Percentiles rank a stretch among this genome's conserved stretches.
phyloP scores from a whole-genome alignment of 2,329 filamentous ascomycete species.

The Paramyrothecium roridum region DNA sequence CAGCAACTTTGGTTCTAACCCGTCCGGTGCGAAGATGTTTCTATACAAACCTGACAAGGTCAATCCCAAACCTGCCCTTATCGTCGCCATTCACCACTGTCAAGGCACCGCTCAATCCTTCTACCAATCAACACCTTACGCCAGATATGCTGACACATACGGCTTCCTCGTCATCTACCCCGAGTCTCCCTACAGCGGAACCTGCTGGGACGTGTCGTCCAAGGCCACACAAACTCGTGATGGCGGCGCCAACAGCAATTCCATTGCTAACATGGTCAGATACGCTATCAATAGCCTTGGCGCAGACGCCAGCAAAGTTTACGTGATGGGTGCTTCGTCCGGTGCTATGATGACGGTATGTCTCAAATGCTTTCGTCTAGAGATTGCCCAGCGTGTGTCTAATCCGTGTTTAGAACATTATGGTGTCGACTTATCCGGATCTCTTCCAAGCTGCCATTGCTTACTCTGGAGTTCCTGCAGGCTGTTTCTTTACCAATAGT shows the following conservation, averaged over 20 bases:
- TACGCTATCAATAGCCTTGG: slow-evolving; percentile 44
- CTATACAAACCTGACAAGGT: slow-evolving; percentile 33
- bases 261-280: slow-evolving; percentile 52
- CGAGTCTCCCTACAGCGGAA: slow-evolving; percentile 31
- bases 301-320: slow-evolving; percentile 43
- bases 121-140: slow-evolving; percentile 48
- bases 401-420: slow-evolving; percentile 28
- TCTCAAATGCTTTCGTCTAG: not conserved
- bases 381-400: too few relatives aligned
- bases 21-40: slow-evolving; percentile 13
- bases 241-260: slow-evolving; percentile 47
- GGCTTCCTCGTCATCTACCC: slow-evolving; percentile 54
- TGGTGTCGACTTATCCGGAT: slow-evolving; percentile 53
- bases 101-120: slow-evolving; percentile 49
- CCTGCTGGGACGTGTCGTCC: slow-evolving; percentile 60
- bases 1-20: slow-evolving; percentile 12
- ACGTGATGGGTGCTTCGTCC: slow-evolving; percentile 35
- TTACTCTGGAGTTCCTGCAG: slow-evolving; percentile 52
- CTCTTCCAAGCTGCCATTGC: slow-evolving; percentile 48
- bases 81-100: slow-evolving; percentile 57
- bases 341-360: slow-evolving; percentile 20
- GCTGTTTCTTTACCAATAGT: slow-evolving; percentile 45
- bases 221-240: slow-evolving; percentile 44
- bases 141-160: slow-evolving; percentile 47
- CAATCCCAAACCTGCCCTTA: slow-evolving; percentile 40